Evolutionary conservation across 345 rosid species (phyloP).

Genomic region (Angophora floribunda): DNA sequence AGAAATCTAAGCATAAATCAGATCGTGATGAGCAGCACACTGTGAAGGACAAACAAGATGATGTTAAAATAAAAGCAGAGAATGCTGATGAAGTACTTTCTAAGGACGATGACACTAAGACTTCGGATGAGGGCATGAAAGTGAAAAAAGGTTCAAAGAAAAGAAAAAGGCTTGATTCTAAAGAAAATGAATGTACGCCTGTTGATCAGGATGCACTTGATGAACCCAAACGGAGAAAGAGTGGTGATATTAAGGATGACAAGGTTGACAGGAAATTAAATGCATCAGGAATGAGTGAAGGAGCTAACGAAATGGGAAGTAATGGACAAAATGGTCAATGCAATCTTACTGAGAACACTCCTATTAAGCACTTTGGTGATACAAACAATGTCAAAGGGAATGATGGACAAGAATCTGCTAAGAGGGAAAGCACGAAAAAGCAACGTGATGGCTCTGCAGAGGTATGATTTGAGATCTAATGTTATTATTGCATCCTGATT

Average conservation of each 20-base stretch:
- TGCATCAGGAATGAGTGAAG: constrained; percentile 3
- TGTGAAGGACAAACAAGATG: background rate
- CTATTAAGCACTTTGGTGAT: constrained; percentile 14
- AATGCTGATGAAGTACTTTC: background rate
- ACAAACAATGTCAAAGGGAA: constrained; percentile 25
- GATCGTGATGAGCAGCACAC: constrained; percentile 3
- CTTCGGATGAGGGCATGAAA: constrained; percentile 7
- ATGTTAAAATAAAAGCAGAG: background rate
- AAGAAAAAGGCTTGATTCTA: constrained; percentile 57
- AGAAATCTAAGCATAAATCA: constrained; percentile 16
- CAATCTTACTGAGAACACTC: constrained; percentile 5
- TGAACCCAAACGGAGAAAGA: constrained; percentile 47
- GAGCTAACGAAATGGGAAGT: background rate
- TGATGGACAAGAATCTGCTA: constrained; percentile 27
- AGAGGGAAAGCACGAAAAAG: constrained; percentile 21
- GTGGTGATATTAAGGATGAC: constrained; percentile 19
- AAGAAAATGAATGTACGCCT: constrained; percentile 20
- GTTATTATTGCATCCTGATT: background rate
- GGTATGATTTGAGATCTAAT: constrained; percentile 19
- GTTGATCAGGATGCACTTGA: constrained; percentile 19
- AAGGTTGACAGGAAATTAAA: constrained; percentile 2
- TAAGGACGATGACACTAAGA: constrained; percentile 3
- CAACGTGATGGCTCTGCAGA: constrained; percentile 42
- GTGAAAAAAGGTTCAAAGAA: constrained; percentile 46
- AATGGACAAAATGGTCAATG: background rate